phyloP scores from a whole-genome alignment of 2,329 filamentous ascomycete genomes.

The Phaeosphaeria sp. region DNA sequence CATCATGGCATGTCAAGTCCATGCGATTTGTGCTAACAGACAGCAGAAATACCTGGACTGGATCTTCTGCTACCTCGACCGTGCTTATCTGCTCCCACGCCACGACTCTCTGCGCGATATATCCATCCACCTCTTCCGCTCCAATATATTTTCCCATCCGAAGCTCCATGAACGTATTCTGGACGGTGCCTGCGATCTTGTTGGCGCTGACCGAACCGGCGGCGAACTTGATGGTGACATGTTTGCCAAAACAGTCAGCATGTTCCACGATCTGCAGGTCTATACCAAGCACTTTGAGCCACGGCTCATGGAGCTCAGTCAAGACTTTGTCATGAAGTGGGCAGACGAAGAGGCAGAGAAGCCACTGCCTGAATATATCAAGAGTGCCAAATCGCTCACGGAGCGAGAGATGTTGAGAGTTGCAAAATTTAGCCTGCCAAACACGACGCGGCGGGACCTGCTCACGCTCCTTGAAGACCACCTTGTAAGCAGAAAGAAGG shows the following conservation, averaged over 20 bases:
- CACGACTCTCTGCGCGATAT: conserved; percentile 83
- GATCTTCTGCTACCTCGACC: conserved; percentile 93
- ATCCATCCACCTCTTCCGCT: conserved; percentile 77
- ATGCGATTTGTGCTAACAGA: conserved; percentile 10
- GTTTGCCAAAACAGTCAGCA: conserved; percentile 77
- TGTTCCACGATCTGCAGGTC: conserved; percentile 84
- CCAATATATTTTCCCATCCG: conserved; percentile 61
- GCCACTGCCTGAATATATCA: conserved; percentile 77
- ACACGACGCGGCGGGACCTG: conserved; percentile 79
- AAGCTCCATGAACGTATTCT: conserved; percentile 62
- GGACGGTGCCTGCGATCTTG: conserved; percentile 77
- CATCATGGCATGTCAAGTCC: conserved; percentile 26
- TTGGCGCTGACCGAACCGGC: conserved; percentile 72
- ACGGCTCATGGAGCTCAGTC: conserved; percentile 71
- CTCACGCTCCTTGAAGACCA: conserved; percentile 75
- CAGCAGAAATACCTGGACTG: conserved; percentile 76
- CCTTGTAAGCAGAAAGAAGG: conserved; percentile 72
- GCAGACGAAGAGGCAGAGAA: conserved; percentile 67
- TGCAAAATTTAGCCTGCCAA: conserved; percentile 81
- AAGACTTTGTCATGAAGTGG: conserved; percentile 72
- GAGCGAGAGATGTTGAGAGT: conserved; percentile 76
- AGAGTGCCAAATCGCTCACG: conserved; percentile 72
- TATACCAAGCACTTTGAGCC: conserved; percentile 84
- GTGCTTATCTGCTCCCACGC: conserved; percentile 81
- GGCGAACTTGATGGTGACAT: conserved; percentile 64